Percentiles rank a stretch among this genome's conserved stretches.
Evolutionary conservation across 768 basidiomycete genomes (phyloP).

Genomic region (Russula virescens): DNA sequence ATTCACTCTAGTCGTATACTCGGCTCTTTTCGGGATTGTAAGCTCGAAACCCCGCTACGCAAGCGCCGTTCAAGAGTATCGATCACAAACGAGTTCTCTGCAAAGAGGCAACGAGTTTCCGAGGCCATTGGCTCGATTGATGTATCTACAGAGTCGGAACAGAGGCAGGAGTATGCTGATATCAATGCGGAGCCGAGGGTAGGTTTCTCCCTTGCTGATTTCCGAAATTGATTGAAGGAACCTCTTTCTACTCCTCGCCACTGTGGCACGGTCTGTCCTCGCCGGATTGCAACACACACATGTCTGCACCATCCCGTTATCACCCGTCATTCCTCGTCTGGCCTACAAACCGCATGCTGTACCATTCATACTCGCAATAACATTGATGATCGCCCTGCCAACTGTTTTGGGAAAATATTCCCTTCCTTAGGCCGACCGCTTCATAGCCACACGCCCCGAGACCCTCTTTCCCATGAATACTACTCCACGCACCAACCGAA

Average conservation of each 20-base stretch:
- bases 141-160: slow-evolving; percentile 8
- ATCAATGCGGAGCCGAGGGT: slow-evolving; percentile 23
- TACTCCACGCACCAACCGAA: slow-evolving; percentile 63
- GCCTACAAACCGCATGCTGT: not conserved
- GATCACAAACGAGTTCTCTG: slow-evolving; percentile 25
- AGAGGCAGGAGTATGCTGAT: slow-evolving; percentile 21
- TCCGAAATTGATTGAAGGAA: not conserved
- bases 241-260: not conserved
- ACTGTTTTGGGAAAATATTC: not conserved
- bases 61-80: slow-evolving; percentile 23
- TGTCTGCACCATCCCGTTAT: slow-evolving; percentile 9
- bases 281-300: not conserved
- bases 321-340: not conserved
- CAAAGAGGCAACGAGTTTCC: slow-evolving; percentile 23
- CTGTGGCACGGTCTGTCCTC: not conserved
- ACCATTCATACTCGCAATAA: not conserved
- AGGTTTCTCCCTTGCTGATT: not conserved
- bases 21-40: slow-evolving; percentile 20
- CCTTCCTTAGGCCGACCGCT: slow-evolving; percentile 49
- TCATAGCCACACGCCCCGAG: slow-evolving; percentile 50
- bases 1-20: slow-evolving; percentile 11
- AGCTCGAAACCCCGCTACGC: slow-evolving; percentile 22
- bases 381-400: not conserved
- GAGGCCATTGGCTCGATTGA: slow-evolving; percentile 19
- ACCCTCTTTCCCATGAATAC: slow-evolving; percentile 48